Conservation (phyloP, 176 grass and related monocot species). For the Canna indica region DNA sequence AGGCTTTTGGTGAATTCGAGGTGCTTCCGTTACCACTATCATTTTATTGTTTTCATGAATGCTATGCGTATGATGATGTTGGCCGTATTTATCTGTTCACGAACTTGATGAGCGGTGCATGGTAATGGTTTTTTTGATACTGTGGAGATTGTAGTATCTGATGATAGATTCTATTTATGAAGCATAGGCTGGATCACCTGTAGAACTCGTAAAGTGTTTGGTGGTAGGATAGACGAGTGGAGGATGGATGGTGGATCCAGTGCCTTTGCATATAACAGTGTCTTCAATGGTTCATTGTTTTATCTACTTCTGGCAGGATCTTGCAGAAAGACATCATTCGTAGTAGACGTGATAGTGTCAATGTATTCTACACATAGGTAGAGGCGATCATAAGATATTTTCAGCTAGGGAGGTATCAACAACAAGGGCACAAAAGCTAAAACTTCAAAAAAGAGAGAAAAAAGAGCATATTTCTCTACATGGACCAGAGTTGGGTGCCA, state of each 20-base stretch:
- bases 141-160: too few relatives aligned
- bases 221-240: background rate
- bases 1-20: constrained; percentile 87
- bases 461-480: too few relatives aligned
- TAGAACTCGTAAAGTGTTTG: background rate
- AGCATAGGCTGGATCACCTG: background rate
- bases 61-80: background rate
- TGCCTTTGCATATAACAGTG: background rate
- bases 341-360: too few relatives aligned
- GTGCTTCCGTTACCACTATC: constrained; percentile 24
- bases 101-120: background rate
- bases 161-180: background rate
- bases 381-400: too few relatives aligned
- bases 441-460: too few relatives aligned
- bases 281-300: background rate
- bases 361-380: too few relatives aligned
- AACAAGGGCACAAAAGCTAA: too few relatives aligned
- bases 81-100: background rate
- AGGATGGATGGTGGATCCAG: background rate
- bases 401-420: too few relatives aligned
- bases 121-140: background rate
- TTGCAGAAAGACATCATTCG: too few relatives aligned
- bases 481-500: too few relatives aligned
- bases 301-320: background rate
- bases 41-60: background rate